A percentile compares a stretch with the other conserved stretches of the same genome.
phyloP scores from a whole-genome alignment of 495 filamentous ascomycete species.

The Hypomontagnella submonticulosa region DNA sequence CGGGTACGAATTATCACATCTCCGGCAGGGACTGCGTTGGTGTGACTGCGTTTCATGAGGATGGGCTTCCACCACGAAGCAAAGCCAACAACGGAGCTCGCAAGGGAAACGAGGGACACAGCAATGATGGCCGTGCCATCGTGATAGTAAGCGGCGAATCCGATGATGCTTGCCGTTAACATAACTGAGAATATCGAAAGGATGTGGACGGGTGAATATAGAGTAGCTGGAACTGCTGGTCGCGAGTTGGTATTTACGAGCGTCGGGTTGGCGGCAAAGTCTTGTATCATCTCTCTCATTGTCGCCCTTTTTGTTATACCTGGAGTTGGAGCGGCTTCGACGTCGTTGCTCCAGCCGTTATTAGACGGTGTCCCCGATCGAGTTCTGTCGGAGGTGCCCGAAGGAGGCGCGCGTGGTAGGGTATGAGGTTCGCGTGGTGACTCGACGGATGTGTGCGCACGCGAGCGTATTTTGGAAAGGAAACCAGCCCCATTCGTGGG shows the following conservation, averaged over 20 bases:
- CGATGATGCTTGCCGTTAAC: constrained; percentile 60
- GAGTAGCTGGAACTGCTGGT: constrained; percentile 58
- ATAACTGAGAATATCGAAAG: constrained; percentile 62
- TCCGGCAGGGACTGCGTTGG: constrained; percentile 63
- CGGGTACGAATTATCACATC: constrained; percentile 71
- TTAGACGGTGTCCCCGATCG: not conserved
- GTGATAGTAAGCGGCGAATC: constrained; percentile 44
- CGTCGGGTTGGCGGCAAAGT: constrained; percentile 51
- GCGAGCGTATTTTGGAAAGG: constrained; percentile 7
- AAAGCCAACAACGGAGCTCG: constrained; percentile 63
- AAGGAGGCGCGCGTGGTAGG: constrained; percentile 12
- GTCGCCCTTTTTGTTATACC: constrained; percentile 46
- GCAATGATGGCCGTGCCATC: constrained; percentile 67
- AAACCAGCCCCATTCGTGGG: not conserved
- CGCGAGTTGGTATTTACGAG: constrained; percentile 47
- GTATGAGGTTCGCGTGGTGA: constrained; percentile 4
- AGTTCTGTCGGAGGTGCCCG: constrained; percentile 15
- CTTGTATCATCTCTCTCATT: constrained; percentile 49
- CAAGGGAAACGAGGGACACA: constrained; percentile 56
- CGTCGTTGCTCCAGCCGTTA: constrained; percentile 25
- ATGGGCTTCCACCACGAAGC: constrained; percentile 66
- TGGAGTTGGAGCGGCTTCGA: constrained; percentile 36
- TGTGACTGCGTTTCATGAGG: constrained; percentile 60
- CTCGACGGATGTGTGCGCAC: constrained; percentile 6
- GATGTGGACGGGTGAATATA: constrained; percentile 63